Conservation (phyloP, 805 yeast genomes). For the Sugiyamaella boreocaroliniensis region DNA sequence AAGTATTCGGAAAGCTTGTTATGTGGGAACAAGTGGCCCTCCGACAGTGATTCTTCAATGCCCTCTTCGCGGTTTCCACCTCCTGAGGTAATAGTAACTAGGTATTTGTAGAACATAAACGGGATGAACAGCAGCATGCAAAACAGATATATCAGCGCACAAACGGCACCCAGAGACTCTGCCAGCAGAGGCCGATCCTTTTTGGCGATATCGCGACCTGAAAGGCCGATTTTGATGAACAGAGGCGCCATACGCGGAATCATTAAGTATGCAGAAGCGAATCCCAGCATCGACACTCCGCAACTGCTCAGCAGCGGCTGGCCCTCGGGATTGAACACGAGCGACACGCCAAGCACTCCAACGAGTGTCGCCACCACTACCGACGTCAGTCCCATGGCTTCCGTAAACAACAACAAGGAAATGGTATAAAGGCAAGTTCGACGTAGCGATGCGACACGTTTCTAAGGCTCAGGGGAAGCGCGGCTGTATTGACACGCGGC, state of each 20-base stretch:
- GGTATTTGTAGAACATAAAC: constrained; percentile 70
- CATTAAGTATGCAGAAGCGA: constrained; percentile 47
- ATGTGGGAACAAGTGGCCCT: constrained; percentile 54
- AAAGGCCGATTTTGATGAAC: constrained; percentile 73
- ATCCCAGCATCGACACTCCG: constrained; percentile 67
- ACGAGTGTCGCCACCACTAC: constrained; percentile 1
- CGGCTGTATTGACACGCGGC: background rate
- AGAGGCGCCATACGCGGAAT: constrained; percentile 64
- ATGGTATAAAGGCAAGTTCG: background rate
- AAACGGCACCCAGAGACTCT: constrained; percentile 87
- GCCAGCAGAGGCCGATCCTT: constrained; percentile 68
- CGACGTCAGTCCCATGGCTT: background rate
- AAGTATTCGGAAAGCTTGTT: constrained; percentile 77
- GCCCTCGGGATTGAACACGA: constrained; percentile 22
- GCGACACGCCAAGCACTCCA: constrained; percentile 9
- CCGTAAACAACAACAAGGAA: background rate
- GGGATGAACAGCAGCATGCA: constrained; percentile 83
- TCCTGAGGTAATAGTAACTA: constrained; percentile 53
- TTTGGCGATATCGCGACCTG: constrained; percentile 79
- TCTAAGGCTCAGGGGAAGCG: background rate
- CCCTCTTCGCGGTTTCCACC: constrained; percentile 50
- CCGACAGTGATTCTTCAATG: constrained; percentile 18
- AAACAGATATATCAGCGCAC: constrained; percentile 74
- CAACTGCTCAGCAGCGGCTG: constrained; percentile 53
- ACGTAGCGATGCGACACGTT: background rate